Evolutionary conservation across 169 alveolate species (phyloP).

Genomic region (Plasmodium cynomolgi): DNA sequence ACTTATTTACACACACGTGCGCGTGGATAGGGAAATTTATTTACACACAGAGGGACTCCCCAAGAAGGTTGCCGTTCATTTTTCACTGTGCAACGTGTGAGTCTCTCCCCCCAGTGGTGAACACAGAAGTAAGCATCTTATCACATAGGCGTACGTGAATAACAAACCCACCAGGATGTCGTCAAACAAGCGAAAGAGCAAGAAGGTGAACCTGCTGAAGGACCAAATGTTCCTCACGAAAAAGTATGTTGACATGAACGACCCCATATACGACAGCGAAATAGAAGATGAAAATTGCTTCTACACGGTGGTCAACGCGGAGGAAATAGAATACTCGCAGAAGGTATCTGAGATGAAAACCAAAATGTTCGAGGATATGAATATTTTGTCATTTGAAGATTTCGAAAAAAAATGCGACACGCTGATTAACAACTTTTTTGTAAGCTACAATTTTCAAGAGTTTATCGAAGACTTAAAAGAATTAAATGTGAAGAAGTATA

Average conservation of each 20-base stretch:
- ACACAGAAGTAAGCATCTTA: neutral
- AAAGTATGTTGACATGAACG: constrained; percentile 73
- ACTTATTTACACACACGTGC: neutral
- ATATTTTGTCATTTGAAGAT: constrained; percentile 54
- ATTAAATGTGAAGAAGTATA: constrained; percentile 62
- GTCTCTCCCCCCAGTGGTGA: neutral
- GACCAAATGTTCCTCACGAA: constrained; percentile 63
- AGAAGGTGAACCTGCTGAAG: constrained; percentile 57
- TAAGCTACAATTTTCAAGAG: constrained; percentile 28
- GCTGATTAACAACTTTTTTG: constrained; percentile 50
- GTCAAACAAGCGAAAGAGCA: constrained; percentile 38
- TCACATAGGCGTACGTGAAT: neutral
- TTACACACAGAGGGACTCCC: neutral
- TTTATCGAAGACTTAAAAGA: constrained; percentile 59
- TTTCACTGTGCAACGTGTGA: neutral
- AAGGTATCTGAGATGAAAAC: constrained; percentile 57
- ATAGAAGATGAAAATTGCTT: constrained; percentile 73
- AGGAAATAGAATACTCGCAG: constrained; percentile 71
- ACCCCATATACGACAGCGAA: constrained; percentile 74
- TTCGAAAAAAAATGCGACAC: constrained; percentile 63
- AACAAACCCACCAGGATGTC: neutral
- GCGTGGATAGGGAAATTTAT: neutral
- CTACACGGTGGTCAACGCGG: constrained; percentile 59
- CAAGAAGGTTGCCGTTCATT: neutral
- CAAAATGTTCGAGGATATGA: constrained; percentile 72